A percentile compares a stretch with the other conserved stretches of the same genome.
Evolutionary conservation across 306 rosid genomes (phyloP).

Genomic region (Cyamopsis tetragonoloba): DNA sequence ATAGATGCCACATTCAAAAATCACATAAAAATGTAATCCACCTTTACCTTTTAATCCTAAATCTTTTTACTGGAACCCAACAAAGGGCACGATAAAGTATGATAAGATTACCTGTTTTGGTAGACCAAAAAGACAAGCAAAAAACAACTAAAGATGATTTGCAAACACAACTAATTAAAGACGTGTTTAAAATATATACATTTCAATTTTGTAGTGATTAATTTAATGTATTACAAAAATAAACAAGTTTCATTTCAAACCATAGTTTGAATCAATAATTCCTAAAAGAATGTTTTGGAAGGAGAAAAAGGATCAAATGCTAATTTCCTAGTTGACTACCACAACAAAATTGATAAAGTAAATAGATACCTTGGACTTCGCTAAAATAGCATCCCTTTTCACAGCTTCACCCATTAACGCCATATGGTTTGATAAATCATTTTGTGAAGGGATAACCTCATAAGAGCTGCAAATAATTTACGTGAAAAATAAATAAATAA

Average conservation of each 20-base stretch:
- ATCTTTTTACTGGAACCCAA: neutral
- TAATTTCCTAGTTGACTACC: conserved; percentile 16
- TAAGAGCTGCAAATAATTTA: conserved; percentile 46
- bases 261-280: conserved; percentile 6
- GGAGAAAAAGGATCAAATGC: neutral
- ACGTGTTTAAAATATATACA: neutral
- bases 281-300: neutral
- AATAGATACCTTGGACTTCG: conserved; percentile 60
- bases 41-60: neutral
- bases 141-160: neutral
- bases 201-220: neutral
- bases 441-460: conserved; percentile 38
- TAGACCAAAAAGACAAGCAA: neutral
- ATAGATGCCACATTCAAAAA: neutral
- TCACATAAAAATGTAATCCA: neutral
- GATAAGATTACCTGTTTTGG: neutral
- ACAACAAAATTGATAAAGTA: neutral
- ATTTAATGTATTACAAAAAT: neutral
- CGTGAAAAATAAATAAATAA: too few species aligned
- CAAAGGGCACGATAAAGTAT: neutral
- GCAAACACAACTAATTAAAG: neutral
- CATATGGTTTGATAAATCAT: conserved; percentile 29
- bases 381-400: conserved; percentile 34
- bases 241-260: neutral
- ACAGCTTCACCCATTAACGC: conserved; percentile 38